Evolutionary conservation across 352 stramenopile species (phyloP).

Genomic region (Phytopythium helicoides): DNA sequence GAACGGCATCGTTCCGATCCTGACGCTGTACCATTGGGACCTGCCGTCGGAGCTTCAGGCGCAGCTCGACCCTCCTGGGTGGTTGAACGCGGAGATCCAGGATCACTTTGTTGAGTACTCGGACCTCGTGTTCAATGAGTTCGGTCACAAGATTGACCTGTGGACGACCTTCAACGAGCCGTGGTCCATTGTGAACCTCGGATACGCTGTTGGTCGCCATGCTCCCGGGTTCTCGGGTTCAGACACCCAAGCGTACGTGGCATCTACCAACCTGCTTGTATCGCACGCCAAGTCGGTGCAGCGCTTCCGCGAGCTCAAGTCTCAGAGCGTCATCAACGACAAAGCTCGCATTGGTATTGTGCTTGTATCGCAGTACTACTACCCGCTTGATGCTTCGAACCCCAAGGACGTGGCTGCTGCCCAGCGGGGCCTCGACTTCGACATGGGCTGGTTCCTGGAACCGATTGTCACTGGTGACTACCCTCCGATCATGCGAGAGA

Average conservation of each 20-base stretch:
- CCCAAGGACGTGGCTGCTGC: slow-evolving; percentile 42
- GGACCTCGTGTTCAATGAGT: slow-evolving; percentile 80
- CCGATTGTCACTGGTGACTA: slow-evolving; percentile 88
- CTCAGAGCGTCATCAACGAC: slow-evolving; percentile 15
- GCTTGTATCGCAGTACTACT: slow-evolving; percentile 64
- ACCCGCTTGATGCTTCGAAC: slow-evolving; percentile 59
- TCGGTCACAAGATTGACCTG: slow-evolving; percentile 82
- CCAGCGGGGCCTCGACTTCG: slow-evolving; percentile 74
- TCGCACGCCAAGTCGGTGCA: slow-evolving; percentile 77
- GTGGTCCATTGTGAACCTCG: slow-evolving; percentile 71
- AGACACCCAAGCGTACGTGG: slow-evolving; percentile 21
- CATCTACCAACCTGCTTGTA: slow-evolving; percentile 82
- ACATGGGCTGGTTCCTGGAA: slow-evolving; percentile 86
- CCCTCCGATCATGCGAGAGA: slow-evolving; percentile 76
- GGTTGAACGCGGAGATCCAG: slow-evolving; percentile 32
- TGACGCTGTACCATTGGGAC: slow-evolving; percentile 95
- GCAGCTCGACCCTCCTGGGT: slow-evolving; percentile 63
- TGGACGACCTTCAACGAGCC: slow-evolving; percentile 95
- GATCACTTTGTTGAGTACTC: slow-evolving; percentile 79
- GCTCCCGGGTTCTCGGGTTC: slow-evolving; percentile 15
- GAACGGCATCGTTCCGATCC: slow-evolving; percentile 68
- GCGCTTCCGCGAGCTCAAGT: slow-evolving; percentile 72
- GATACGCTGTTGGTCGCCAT: slow-evolving; percentile 67
- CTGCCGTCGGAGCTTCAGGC: slow-evolving; percentile 78
- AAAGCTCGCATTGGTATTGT: slow-evolving; percentile 86